Percentiles rank a stretch among this genome's conserved stretches.
Evolutionary conservation across 129 eudicot genomes (phyloP).

Genomic region (sunflower (Helianthus annuus)): HanXRQr2.0-SUNRISE NC_035440.2:46706855-46707354

Average conservation of each 20-base stretch:
- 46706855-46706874: no score
- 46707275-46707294: no score
- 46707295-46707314: no score
- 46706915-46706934: neutral
- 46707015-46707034: neutral
- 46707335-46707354: no score
- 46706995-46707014: neutral
- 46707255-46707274: neutral
- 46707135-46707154: constrained; percentile 45
- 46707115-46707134: constrained; percentile 44
- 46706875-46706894: no score
- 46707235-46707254: neutral
- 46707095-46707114: constrained; percentile 31
- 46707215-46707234: neutral
- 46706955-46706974: neutral
- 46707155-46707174: constrained; percentile 22
- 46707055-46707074: constrained; percentile 39
- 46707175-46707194: neutral
- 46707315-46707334: no score
- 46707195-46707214: neutral
- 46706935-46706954: neutral
- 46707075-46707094: constrained; percentile 43
- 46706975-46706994: neutral
- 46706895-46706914: no score
- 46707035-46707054: neutral